Base-by-base conservation (phyloP, 78 protist genomes). In the Dictyostelium citrinum region DNA sequence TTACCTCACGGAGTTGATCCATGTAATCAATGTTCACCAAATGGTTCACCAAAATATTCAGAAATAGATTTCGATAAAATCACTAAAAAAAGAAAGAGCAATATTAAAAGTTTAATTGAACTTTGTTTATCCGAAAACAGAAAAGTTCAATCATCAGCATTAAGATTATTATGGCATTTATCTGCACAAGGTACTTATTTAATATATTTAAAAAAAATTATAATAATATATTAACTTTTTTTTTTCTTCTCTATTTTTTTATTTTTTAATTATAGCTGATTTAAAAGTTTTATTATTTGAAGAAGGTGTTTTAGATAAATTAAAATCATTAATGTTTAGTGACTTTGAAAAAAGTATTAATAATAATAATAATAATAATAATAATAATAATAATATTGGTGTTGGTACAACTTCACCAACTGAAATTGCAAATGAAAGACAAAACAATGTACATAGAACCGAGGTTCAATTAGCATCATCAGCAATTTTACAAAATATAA, bases 281-380 rank as follows among this genome's bases (percentile, higher is more conserved):
- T 75, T 88, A 31, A 88, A 88, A 14, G 93, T 88, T 16, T 68
- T 88, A 78, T 49, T 88, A 45, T 88, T 77, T 88, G 93, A 88
- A 88, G 93, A 88, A 68, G 93, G 93, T 20, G 93, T 88, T 24
- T 88, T 88, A 46, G 93, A 88, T 78, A 88, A 68, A 68, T 79
- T 88, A 67, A 88, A 88, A 55, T 17, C 22, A 3, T 68, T 88
- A 49, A 76, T 78, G 61, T n/a, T 17, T 12, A 78, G 27, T 68
- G 93, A 88, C 68, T 29, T 70, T 29, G 76, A 68, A 41, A 82
- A 82, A 41, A 2, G 5, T 39, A 39, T 5, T 39, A 1, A 5
- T 39, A 39, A 39, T 39, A 39, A 39, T 39, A 39, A 39, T 39
- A 39, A 39, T 39, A 39, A 39, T 39, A 39, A 39, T 39, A 39